Base-by-base conservation (phyloP, 2,329 filamentous ascomycete species). In the Fonsecaea pedrosoi region DNA sequence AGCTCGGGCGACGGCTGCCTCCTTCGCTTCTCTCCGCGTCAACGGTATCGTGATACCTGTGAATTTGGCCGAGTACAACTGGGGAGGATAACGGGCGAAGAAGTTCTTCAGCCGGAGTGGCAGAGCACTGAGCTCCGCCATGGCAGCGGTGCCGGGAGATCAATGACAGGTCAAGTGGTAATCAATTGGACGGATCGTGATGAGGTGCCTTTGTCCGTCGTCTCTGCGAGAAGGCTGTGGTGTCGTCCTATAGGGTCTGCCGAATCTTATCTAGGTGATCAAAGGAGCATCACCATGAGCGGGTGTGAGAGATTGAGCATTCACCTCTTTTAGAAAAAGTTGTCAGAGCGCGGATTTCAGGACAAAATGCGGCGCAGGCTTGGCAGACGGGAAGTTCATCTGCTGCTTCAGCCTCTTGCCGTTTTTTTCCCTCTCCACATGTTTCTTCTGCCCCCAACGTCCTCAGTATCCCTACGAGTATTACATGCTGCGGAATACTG, bases 1-100 rank as follows among this genome's bases (percentile, higher is more conserved):
- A 2, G 59, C 45, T 60, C 60, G 57, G 18, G 60, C 57, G 35
- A 64, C 59, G 32, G 63, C 66, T 3, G 66, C 66, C 30, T 70
- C 65, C 64, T 69, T 71, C 21, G 66, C 60, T 15, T 69, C 69
- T 65, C 60, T 63, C 42, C 68, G 57, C 38, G 67, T 70, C n/a
- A 71, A 25, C 32, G 67, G 69, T 69, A 71, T 74, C 62, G 54
- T 66, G 42, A 66, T 54, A 60, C 68, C 68, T 30, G 77, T 75
- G 72, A 77, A 71, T 64, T 70, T 68, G 32, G 78, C 76, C 60
- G 77, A 82, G 74, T 78, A 86, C 73, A 73, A 77, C 76, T 75
- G 85, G 56, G 94, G 93, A 50, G 95, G 95, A 79, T 94, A 97
- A 71, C 91, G 90, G 65, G 90, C 90, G 80, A 99, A 91, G 86